These are phyloP conservation scores for Mycena galopus DNA, from an alignment of 768 basidiomycete species.

Conservation along the genomic window DNA sequence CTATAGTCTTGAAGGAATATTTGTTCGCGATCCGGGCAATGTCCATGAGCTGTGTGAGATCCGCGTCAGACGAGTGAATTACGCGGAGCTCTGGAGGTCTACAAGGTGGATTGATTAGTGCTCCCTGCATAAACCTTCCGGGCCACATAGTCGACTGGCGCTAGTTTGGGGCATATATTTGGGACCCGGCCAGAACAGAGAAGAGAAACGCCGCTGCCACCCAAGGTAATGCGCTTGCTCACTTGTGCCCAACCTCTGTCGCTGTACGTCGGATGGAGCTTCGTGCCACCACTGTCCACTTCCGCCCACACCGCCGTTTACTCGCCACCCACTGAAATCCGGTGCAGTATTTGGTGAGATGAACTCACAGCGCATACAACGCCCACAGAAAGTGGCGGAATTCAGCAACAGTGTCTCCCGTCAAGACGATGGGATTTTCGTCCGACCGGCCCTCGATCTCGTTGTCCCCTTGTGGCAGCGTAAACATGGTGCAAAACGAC, in stretches of 20 bases:
- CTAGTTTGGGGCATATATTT: no score
- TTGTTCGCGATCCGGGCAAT: slow-evolving; percentile 78
- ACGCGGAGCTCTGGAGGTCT: slow-evolving; percentile 75
- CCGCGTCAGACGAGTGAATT: slow-evolving; percentile 60
- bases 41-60: slow-evolving; percentile 69
- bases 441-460: slow-evolving; percentile 72
- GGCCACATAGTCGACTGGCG: no score
- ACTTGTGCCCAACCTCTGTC: no score
- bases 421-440: slow-evolving; percentile 71
- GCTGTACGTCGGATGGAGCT: no score
- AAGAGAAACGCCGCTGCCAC: no score
- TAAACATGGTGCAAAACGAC: slow-evolving; percentile 76
- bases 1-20: slow-evolving; percentile 74
- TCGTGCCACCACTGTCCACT: no score
- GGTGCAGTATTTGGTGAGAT: slow-evolving; percentile 35
- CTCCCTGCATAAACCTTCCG: no score
- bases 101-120: slow-evolving; percentile 55
- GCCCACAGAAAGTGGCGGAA: slow-evolving; percentile 84
- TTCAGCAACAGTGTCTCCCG: slow-evolving; percentile 73
- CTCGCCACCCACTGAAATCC: no score
- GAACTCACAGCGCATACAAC: slow-evolving; percentile 77
- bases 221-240: no score
- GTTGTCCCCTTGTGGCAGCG: slow-evolving; percentile 69
- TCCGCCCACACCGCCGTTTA: no score
- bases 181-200: no score